These are phyloP conservation scores for Rhynchospora tenuis DNA, from an alignment of 176 grass and related monocot species.

Conservation along the genomic window DNA sequence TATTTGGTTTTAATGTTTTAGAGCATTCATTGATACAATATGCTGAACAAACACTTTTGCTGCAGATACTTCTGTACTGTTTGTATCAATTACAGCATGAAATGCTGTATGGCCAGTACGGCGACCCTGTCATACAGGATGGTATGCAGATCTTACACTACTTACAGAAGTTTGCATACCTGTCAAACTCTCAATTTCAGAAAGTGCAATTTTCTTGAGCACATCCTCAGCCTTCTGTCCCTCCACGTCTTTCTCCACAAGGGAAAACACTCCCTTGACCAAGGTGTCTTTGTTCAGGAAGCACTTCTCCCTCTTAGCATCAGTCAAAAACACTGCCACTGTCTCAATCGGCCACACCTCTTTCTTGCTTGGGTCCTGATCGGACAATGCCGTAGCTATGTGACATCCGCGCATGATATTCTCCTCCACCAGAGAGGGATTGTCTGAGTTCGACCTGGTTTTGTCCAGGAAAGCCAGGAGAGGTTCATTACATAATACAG, in stretches of 20 bases:
- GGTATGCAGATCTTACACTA: not conserved
- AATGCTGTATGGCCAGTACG: too few relatives aligned
- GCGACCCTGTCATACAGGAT: not conserved
- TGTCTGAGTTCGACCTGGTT: not conserved
- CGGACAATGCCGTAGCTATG: conserved; percentile 39
- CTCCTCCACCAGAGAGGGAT: conserved; percentile 38
- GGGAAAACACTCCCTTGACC: conserved; percentile 42
- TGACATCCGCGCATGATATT: conserved; percentile 36
- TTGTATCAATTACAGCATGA: not conserved
- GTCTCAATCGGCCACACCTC: conserved; percentile 46
- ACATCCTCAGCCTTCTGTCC: conserved; percentile 3
- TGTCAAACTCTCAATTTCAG: conserved; percentile 43
- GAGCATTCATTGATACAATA: not conserved
- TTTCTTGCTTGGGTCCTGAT: conserved; percentile 10
- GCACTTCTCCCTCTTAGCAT: conserved; percentile 38
- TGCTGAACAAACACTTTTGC: not conserved
- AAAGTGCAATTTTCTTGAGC: conserved; percentile 36
- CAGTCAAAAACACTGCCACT: conserved; percentile 48
- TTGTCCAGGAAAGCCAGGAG: conserved; percentile 15
- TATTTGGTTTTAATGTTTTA: not conserved
- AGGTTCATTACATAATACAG: not conserved
- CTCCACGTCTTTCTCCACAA: conserved; percentile 50
- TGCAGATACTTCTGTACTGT: not conserved
- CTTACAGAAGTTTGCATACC: conserved; percentile 28
- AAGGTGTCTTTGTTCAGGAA: conserved; percentile 37